Conservation (phyloP, 345 rosid genomes). For the Combretum micranthum region DNA sequence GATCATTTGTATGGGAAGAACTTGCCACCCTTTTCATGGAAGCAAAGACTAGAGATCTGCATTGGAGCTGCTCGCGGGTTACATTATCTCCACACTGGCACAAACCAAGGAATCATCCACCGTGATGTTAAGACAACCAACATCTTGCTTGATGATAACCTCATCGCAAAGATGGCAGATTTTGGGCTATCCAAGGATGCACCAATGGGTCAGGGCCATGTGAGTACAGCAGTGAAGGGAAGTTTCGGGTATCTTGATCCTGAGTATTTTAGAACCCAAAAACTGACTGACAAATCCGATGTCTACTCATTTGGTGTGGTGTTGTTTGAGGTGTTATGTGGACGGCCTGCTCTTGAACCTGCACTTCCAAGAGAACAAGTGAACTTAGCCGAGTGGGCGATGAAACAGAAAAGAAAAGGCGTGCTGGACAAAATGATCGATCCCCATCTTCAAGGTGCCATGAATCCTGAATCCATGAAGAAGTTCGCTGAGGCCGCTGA, state of each 20-base stretch:
- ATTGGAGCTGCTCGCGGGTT: constrained; percentile 6
- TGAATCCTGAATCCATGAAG: constrained; percentile 16
- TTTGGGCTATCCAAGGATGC: constrained; percentile 13
- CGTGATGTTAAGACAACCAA: constrained; percentile 10
- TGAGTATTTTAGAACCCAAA: constrained; percentile 9
- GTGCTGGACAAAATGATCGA: constrained; percentile 16
- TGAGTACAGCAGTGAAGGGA: constrained; percentile 10
- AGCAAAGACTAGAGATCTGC: constrained; percentile 11
- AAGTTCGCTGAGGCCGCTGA: constrained; percentile 11
- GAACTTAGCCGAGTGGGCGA: constrained; percentile 23
- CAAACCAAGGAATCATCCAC: constrained; percentile 9
- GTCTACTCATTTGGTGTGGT: constrained; percentile 31
- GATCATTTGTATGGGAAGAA: constrained; percentile 9
- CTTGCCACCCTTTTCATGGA: constrained; percentile 12
- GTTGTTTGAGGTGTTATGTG: constrained; percentile 23
- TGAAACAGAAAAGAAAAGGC: constrained; percentile 15
- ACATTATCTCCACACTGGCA: constrained; percentile 13
- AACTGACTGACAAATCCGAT: constrained; percentile 8
- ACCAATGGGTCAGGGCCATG: constrained; percentile 9
- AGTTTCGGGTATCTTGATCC: constrained; percentile 12
- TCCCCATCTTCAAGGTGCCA: constrained; percentile 19
- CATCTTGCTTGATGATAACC: constrained; percentile 7
- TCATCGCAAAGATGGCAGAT: constrained; percentile 13
- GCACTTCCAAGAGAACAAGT: constrained; percentile 13
- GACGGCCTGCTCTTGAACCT: constrained; percentile 16